Conservation (phyloP, 805 yeast genomes). For the Candida sonorensis region DNA sequence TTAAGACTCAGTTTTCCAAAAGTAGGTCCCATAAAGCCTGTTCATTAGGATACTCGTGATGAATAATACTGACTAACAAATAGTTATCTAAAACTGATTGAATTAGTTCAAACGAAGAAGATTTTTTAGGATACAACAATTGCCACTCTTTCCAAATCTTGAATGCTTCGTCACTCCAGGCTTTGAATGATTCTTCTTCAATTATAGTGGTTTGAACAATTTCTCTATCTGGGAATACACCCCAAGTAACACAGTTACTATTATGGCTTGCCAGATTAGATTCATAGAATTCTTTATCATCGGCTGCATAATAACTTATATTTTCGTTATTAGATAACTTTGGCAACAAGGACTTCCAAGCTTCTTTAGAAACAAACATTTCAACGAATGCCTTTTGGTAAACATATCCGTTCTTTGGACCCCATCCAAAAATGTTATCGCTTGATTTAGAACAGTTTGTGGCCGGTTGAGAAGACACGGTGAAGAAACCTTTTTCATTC, state of each 20-base stretch:
- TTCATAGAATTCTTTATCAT: conserved; percentile 46
- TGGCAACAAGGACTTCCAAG: conserved; percentile 60
- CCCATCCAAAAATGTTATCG: conserved; percentile 97
- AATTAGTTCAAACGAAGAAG: conserved; percentile 55
- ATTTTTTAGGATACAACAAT: conserved; percentile 56
- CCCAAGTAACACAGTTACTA: conserved; percentile 94
- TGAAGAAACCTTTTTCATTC: conserved; percentile 69
- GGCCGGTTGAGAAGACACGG: conserved; percentile 95
- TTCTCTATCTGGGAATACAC: conserved; percentile 88
- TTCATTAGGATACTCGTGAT: conserved; percentile 74
- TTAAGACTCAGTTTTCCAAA: too few species aligned
- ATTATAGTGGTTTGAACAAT: conserved; percentile 88
- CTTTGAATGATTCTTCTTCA: conserved; percentile 86
- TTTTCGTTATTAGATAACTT: conserved; percentile 41
- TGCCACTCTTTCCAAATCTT: conserved; percentile 92
- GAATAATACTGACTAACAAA: conserved; percentile 76
- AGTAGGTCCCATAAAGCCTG: conserved; percentile 71
- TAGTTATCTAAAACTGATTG: conserved; percentile 54
- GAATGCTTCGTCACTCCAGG: conserved; percentile 96
- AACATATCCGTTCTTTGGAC: conserved; percentile 81
- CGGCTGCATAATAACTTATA: conserved; percentile 73
- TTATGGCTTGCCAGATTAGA: conserved; percentile 51
- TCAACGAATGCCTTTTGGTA: conserved; percentile 95
- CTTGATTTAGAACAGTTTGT: conserved; percentile 69
- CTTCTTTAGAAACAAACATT: conserved; percentile 65